phyloP scores from a whole-genome alignment of 2,329 filamentous ascomycete species.

The Neonectria faginata region DNA sequence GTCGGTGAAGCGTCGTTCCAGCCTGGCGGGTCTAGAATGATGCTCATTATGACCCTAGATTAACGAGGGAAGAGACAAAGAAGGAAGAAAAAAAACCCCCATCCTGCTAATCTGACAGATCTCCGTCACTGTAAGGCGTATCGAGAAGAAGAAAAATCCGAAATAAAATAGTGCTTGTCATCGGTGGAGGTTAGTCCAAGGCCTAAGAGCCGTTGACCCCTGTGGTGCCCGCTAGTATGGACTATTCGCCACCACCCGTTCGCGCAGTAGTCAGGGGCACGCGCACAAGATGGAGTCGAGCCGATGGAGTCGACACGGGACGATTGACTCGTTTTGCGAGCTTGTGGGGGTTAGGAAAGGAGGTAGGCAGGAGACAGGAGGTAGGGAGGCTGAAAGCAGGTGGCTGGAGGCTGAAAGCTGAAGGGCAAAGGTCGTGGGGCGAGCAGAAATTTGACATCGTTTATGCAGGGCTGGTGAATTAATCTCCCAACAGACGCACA shows the following conservation, averaged over 20 bases:
- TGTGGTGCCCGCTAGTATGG: slow-evolving; percentile 40
- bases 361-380: slow-evolving; percentile 14
- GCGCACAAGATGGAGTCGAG: slow-evolving; percentile 7
- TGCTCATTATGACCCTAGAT: slow-evolving; percentile 35
- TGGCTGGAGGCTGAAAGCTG: background rate
- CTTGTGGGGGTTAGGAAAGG: slow-evolving; percentile 29
- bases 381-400: slow-evolving; percentile 22
- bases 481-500: slow-evolving; percentile 47
- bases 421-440: slow-evolving; percentile 1
- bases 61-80: slow-evolving; percentile 32
- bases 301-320: background rate
- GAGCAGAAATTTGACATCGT: slow-evolving; percentile 32
- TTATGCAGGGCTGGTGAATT: slow-evolving; percentile 42
- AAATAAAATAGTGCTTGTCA: slow-evolving; percentile 1
- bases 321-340: slow-evolving; percentile 5
- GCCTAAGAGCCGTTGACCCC: slow-evolving; percentile 41
- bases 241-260: slow-evolving; percentile 43
- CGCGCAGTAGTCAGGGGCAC: slow-evolving; percentile 44
- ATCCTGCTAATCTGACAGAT: slow-evolving; percentile 29
- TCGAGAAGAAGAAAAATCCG: slow-evolving; percentile 1
- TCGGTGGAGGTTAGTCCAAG: slow-evolving; percentile 23
- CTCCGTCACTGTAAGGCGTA: slow-evolving; percentile 20
- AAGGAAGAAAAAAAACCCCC: slow-evolving; percentile 27
- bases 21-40: slow-evolving; percentile 16
- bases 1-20: slow-evolving; percentile 40